Conservation (phyloP, 2,329 filamentous ascomycete species). For the Penicillium aurantiogriseum region DNA sequence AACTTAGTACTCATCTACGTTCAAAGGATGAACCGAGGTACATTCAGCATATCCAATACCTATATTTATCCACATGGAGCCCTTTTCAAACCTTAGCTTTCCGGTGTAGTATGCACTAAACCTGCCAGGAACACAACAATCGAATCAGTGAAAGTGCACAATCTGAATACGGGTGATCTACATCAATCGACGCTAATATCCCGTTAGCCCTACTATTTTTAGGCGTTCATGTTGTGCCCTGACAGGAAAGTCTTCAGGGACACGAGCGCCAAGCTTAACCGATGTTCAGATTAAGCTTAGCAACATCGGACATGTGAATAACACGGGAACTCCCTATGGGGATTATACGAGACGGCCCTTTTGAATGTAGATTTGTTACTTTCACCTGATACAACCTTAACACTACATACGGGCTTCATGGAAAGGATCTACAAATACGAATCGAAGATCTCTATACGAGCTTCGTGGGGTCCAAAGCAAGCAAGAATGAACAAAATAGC, state of each 20-base stretch:
- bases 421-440: not conserved
- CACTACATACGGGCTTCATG: not conserved
- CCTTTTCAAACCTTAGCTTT: not conserved
- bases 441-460: slow-evolving; percentile 1
- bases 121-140: not conserved
- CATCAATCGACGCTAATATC: not conserved
- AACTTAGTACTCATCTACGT: not conserved
- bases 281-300: not conserved
- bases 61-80: not conserved
- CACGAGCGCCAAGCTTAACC: slow-evolving; percentile 8
- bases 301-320: not conserved
- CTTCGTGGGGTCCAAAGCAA: not conserved
- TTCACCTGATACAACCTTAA: not conserved
- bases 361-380: not conserved
- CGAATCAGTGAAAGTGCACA: not conserved
- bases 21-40: not conserved
- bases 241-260: slow-evolving; percentile 1
- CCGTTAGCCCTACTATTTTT: slow-evolving; percentile 5
- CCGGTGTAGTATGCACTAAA: slow-evolving; percentile 1
- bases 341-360: not conserved
- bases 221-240: not conserved
- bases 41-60: not conserved
- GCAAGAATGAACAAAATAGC: not conserved
- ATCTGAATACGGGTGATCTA: slow-evolving; percentile 4
- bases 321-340: not conserved